phyloP scores from a whole-genome alignment of 2,329 filamentous ascomycete genomes.

The Fulvia fulva region DNA sequence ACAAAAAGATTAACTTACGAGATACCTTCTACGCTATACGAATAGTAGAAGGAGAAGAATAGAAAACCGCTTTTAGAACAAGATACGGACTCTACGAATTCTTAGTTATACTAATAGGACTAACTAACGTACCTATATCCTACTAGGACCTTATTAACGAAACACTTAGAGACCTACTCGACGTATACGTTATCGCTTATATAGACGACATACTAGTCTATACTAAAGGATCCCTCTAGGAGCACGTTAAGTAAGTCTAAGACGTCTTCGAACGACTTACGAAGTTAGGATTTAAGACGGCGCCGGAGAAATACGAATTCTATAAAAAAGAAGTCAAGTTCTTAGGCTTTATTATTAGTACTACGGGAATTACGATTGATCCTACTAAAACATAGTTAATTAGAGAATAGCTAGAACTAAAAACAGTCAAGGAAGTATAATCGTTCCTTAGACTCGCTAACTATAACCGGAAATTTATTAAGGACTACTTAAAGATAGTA shows the following conservation, averaged over 20 bases:
- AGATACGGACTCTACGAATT: no score
- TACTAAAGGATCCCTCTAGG: neutral
- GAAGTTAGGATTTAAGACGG: neutral
- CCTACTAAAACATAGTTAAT: constrained; percentile 26
- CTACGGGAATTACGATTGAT: constrained; percentile 28
- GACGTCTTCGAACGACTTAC: constrained; percentile 3
- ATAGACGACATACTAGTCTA: constrained; percentile 24
- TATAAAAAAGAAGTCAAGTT: constrained; percentile 28
- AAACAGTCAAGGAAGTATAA: constrained; percentile 24
- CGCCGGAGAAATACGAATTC: no score
- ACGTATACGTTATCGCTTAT: neutral
- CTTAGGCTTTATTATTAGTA: constrained; percentile 31
- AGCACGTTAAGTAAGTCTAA: constrained; percentile 7
- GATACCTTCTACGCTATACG: no score
- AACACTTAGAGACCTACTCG: neutral
- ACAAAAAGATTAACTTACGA: no score
- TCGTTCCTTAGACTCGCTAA: constrained; percentile 15
- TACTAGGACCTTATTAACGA: neutral
- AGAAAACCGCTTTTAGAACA: no score
- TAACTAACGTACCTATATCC: neutral
- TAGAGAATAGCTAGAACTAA: constrained; percentile 26
- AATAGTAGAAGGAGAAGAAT: no score
- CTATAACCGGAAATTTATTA: constrained; percentile 3
- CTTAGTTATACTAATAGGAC: no score
- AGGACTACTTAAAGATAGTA: constrained; percentile 2